Evolutionary conservation across 139 green algal genomes (phyloP).

Genomic region (Tetraselmis chui): DNA sequence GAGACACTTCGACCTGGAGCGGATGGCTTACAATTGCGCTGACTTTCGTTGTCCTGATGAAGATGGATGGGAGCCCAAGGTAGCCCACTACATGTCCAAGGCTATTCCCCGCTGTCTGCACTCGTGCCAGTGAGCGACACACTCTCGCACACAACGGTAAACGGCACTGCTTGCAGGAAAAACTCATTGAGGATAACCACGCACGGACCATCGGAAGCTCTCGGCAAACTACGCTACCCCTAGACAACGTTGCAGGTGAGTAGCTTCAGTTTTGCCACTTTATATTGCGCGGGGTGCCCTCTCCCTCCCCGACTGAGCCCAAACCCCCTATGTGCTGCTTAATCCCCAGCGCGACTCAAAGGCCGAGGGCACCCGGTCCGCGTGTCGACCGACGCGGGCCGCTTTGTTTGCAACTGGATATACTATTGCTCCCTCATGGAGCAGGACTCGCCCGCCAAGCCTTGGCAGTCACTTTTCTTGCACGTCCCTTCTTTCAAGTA

Average conservation of each 20-base stretch:
- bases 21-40: neutral
- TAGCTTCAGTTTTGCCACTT: no score
- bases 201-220: neutral
- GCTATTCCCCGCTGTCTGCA: neutral
- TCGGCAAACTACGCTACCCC: neutral
- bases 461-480: constrained; percentile 4
- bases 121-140: no score
- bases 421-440: constrained; percentile 2
- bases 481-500: constrained; percentile 4
- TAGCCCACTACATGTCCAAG: neutral
- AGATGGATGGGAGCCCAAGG: constrained; percentile 8
- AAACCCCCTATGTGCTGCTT: neutral
- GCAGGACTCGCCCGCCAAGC: neutral
- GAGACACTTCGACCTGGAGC: constrained; percentile 1
- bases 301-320: neutral
- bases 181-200: neutral
- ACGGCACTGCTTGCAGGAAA: no score
- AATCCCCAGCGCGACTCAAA: neutral
- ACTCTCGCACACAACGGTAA: no score
- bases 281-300: no score
- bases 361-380: neutral
- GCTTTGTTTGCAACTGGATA: constrained; percentile 11
- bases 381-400: neutral
- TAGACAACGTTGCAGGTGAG: neutral
- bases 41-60: constrained; percentile 7